Evolutionary conservation across 768 basidiomycete species (phyloP), one percentile per base, ranked within the genome.

Genomic region (Daedaleopsis nitida): DNA sequence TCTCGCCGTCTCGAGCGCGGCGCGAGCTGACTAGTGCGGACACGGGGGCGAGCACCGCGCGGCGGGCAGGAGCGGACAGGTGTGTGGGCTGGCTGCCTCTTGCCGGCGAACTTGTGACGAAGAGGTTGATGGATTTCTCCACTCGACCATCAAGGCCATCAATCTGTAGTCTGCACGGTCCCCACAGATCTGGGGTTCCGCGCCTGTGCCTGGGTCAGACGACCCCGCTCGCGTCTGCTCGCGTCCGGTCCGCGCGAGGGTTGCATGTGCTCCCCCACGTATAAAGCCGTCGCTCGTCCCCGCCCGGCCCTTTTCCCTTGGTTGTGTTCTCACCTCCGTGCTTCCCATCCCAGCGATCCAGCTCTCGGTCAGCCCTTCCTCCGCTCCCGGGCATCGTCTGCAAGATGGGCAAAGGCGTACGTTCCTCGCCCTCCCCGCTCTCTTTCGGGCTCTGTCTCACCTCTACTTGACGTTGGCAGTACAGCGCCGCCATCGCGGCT

Each of bases 401-500:
- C 38, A 42, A 59, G 8, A 72, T 72, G 71, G 70, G 66, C 42
- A 72, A 72, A 64, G 70, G 68, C 39, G 71, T 69, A 67, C 24
- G 71, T 69, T 4, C 51, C 10, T 34, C 19, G 11, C 16, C 16
- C 17, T 11, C 23, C 0, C 23, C 16, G 12, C 14, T 53, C 32
- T 42, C 32, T 14, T 32, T 32, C 27, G 4, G 4, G 27, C 27
- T 3, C 27, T 7, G 27, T 32, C n/a, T 12, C 19, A 14, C 32
- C 10, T 32, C 7, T 23, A 8, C 24, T 24, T 49, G 44, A 32
- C 21, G 34, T 17, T 4, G 27, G 14, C 57, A 86, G 83, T 86
- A 86, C 66, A 85, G 69, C 57, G 77, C 83, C 51, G 74, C 77
- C 55, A 85, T 86, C 64, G 84, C 84, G 50, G 73, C 78, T 23